Evolutionary conservation across 2,329 filamentous ascomycete species (phyloP).

Genomic region (Neofusicoccum sp.): DNA sequence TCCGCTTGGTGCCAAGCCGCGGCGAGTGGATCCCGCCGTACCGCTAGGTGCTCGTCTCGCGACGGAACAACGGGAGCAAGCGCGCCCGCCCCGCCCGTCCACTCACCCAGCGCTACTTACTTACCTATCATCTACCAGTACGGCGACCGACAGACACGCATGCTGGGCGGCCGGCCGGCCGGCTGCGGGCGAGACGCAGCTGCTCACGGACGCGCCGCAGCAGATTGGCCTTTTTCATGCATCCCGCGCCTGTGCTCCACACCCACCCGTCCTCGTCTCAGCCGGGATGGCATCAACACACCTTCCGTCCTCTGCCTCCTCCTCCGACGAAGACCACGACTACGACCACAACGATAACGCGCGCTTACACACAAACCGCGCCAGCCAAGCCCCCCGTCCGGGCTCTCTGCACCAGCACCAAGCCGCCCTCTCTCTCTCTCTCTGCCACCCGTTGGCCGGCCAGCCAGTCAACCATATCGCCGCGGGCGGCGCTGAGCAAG

Average conservation of each 20-base stretch:
- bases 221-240: background rate
- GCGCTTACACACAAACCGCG: no score
- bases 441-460: no score
- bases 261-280: background rate
- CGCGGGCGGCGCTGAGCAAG: no score
- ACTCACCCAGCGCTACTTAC: background rate
- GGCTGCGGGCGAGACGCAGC: background rate
- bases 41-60: background rate
- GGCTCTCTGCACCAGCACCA: background rate
- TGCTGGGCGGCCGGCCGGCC: no score
- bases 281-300: background rate
- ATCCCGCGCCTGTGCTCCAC: background rate
- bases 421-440: background rate
- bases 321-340: background rate
- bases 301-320: background rate
- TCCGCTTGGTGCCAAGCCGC: background rate
- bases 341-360: no score
- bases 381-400: no score
- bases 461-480: no score
- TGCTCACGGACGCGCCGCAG: background rate
- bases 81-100: background rate
- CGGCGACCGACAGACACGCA: no score
- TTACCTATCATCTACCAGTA: no score
- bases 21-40: background rate
- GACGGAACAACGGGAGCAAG: background rate